Evolutionary conservation across 176 grass and related monocot genomes (phyloP).

Genomic region (Oryza meridionalis): DNA sequence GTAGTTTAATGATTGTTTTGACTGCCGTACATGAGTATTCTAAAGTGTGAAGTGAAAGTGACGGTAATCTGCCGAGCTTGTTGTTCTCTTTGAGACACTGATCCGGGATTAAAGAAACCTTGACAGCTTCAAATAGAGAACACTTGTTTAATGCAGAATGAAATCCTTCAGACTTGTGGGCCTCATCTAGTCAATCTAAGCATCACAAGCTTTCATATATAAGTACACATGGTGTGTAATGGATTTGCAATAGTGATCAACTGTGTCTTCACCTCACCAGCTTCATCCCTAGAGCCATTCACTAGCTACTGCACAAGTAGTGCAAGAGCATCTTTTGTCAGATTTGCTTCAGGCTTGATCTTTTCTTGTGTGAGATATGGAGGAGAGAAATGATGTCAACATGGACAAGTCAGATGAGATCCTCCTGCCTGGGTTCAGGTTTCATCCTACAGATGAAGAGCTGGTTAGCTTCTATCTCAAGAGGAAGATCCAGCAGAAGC

Average conservation of each 20-base stretch:
- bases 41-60: constrained; percentile 60
- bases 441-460: constrained; percentile 81
- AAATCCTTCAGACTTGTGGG: constrained; percentile 30
- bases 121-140: constrained; percentile 51
- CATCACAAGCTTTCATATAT: constrained; percentile 43
- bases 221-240: constrained; percentile 45
- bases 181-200: constrained; percentile 29
- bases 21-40: constrained; percentile 48
- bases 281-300: constrained; percentile 45
- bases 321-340: constrained; percentile 34
- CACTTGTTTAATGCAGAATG: constrained; percentile 31
- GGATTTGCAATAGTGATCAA: constrained; percentile 40
- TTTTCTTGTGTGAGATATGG: constrained; percentile 42
- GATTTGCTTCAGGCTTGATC: constrained; percentile 25
- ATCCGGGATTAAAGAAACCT: constrained; percentile 44
- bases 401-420: constrained; percentile 74
- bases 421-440: constrained; percentile 69
- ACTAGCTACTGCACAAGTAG: constrained; percentile 25
- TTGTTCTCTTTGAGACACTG: constrained; percentile 45
- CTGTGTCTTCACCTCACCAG: constrained; percentile 47
- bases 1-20: constrained; percentile 52
- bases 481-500: constrained; percentile 74
- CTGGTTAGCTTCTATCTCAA: constrained; percentile 79
- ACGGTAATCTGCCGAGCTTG: constrained; percentile 34
- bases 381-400: constrained; percentile 49